Evolutionary conservation across 179 eudicot species (phyloP).

Genomic region (Beta macrorhiza): DNA sequence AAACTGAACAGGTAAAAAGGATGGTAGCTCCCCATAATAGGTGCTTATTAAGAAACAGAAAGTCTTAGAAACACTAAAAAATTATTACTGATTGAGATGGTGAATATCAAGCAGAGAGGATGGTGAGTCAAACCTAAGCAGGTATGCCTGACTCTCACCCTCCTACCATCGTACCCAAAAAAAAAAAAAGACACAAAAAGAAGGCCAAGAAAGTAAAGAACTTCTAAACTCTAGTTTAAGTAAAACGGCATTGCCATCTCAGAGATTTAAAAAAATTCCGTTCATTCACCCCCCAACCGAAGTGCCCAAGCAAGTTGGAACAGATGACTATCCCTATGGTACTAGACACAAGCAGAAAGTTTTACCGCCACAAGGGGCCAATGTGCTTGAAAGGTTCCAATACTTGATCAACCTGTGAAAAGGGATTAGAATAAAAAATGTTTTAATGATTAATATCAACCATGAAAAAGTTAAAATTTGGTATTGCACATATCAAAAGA

Average conservation of each 20-base stretch:
- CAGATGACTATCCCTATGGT: conserved; percentile 3
- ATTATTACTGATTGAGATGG: neutral
- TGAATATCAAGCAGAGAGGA: neutral
- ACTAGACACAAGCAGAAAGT: conserved; percentile 17
- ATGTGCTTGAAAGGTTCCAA: conserved; percentile 69
- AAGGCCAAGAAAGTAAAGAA: neutral
- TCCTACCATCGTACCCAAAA: neutral
- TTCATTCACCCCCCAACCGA: conserved; percentile 16
- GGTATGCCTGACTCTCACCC: neutral
- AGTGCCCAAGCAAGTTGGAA: neutral
- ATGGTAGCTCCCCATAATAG: neutral
- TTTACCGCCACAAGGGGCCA: conserved; percentile 74
- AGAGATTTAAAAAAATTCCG: neutral
- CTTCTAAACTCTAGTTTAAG: neutral
- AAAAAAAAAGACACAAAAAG: neutral
- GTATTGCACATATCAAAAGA: neutral
- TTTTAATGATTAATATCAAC: conserved; percentile 1
- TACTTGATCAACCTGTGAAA: conserved; percentile 15
- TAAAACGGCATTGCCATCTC: neutral
- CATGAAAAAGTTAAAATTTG: neutral
- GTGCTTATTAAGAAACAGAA: neutral
- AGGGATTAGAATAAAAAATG: neutral
- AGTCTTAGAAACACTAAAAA: neutral
- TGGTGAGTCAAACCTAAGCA: neutral
- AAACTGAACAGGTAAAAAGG: neutral